Base-by-base conservation (phyloP, 331 rosid species). In the Erythrophleum ivorense region DNA sequence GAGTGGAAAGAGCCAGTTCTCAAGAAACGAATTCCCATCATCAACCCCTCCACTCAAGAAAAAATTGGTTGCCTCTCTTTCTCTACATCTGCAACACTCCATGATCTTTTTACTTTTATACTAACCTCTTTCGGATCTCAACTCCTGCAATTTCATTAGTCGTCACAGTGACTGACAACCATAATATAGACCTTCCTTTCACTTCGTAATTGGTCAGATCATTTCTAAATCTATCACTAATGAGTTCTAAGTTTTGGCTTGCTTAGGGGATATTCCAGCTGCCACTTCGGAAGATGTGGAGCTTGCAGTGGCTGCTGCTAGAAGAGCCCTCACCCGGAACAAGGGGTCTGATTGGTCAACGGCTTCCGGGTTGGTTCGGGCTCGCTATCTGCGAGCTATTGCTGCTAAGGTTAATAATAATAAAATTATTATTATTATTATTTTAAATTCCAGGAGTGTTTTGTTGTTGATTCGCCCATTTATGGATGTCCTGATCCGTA, bases 231-330 rank as follows among this genome's bases (percentile, higher is more conserved):
- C 6, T 45, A 46, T 69, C 21, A 9, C 41, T 21, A 1, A 48
- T 31, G 75, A 2, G 57, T 24, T 46, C 36, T 45, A 6, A 46
- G 15, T 46, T 16, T 46, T 11, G 19, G n/a, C 74, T 70, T 46
- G 5, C 24, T 19, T 76, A 93, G 99, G 98, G 10, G 83, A 86
- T 63, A 86, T 95, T 69, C 97, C 99, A 0, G 96, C 97, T 0
- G 99, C 99, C 67, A 95, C 99, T 59, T 87, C 87, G 15, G 99
- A 95, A 77, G 99, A 95, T 81, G 99, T 92, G 12, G 97, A 91
- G 80, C 75, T 86, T 53, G 99, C 98, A 0, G 99, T 95, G n/a
- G 89, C 81, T 72, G 98, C 99, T 9, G 99, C 99, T 2, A 85
- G 88, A 72, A 82, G 71, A 13, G 97, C 99, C 16, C 88, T 95